Evolutionary conservation across 2,329 filamentous ascomycete species (phyloP), one percentile per base, ranked within the genome.

Genomic region (Daldinia sp.): DNA sequence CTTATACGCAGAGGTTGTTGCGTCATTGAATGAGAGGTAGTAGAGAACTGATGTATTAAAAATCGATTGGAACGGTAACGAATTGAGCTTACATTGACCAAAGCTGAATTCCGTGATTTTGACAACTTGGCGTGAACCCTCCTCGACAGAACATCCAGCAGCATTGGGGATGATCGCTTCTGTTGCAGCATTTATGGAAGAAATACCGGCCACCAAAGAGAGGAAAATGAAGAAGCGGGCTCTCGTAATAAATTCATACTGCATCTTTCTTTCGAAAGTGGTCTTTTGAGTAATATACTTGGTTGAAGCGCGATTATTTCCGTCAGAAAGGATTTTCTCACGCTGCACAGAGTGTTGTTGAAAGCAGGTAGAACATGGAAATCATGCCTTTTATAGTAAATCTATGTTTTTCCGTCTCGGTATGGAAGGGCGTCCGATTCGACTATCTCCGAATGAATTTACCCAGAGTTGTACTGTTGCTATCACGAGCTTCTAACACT

Each of bases 391-490:
- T 28, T 1, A 50, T 15, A 4, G 13, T 30, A 10, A 4, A n/a
- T 9, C 15, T 15, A 4, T 15, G 15, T 50, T 50, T 50, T 50
- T 26, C 26, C 46, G 46, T 13, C 46, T 18, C 26, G 20, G 35
- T 41, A 37, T 26, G 6, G 5, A 18, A 10, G 23, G 23, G 28
- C 13, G 20, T 18, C 35, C 2, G 57, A 26, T n/a, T n/a, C 2
- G 35, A 7, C 12, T 12, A 50, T 30, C 46, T 30, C 46, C 46
- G 46, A 50, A 28, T n/a, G 20, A 56, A 63, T 67, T 55, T 63
- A 67, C 15, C 55, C 64, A 56, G 55, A 33, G 55, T 60, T 30
- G 41, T 30, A 67, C 46, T 59, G 39, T 48, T 63, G 41, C 44
- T 20, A 35, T 18, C 33, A 20, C 20, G 9, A 50, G 15, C 28